Base-by-base conservation (phyloP, 78 protist species). In the Dictyostelium purpureum region DNA sequence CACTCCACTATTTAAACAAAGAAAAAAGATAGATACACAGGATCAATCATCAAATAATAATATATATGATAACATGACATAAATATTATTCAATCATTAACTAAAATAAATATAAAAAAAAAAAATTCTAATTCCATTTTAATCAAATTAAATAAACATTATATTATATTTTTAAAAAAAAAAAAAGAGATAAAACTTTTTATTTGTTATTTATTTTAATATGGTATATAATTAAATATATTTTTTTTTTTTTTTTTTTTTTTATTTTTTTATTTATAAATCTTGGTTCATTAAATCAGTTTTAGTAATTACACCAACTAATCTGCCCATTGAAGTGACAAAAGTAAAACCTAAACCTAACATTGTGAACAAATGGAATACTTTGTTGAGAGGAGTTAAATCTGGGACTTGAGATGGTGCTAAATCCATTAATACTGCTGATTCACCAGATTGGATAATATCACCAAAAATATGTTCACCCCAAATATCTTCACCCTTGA, bases 301-400 rank as follows among this genome's bases (percentile, higher is more conserved):
- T 61, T 85, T 85, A 10, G 92, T 85, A 21, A 85, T 85, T 3
- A 85, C 92, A 73, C 92, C 92, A 73, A 85, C 92, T 42, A 85
- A 73, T 73, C 61, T 70, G 47, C 92, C 92, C 24, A 85, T 12
- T 21, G 92, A 85, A 14, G 92, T 85, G 0, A 85, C 92, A 73
- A 73, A 85, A 6, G 92, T 85, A 24, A 85, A 85, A 61, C 83
- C 52, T 28, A 85, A 67, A 85, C 92, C 92, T 7, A 85, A 49
- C 92, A 85, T 85, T 0, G 92, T 85, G 56, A 85, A 85, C 61
- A 85, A 73, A 85, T 85, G 92, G 63, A 85, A 85, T 61, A 85
- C 92, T 47, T 85, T 85, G 70, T 85, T 85, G 66, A 85, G 57
- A 57, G 92, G 92, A 4, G 80, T 85, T 57, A 70, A 16, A 73